A percentile compares a stretch with the other conserved stretches of the same genome.
Evolutionary conservation across 441 rosid species (phyloP).

Genomic region (Omphalea diandra): DNA sequence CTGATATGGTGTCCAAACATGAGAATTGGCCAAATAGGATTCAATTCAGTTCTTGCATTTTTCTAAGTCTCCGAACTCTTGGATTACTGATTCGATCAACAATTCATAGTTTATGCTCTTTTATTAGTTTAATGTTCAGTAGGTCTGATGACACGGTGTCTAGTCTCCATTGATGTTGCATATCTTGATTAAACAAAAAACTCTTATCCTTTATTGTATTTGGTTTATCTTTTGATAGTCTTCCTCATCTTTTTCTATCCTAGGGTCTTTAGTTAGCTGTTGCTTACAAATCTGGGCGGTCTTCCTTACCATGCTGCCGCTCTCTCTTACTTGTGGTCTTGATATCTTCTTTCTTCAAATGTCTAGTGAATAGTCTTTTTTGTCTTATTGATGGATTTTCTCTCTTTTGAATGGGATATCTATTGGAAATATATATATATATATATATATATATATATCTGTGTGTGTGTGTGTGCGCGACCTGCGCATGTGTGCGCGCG

Average conservation of each 20-base stretch:
- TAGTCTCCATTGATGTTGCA: background rate
- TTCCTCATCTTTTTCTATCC: background rate
- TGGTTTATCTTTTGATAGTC: background rate
- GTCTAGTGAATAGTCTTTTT: background rate
- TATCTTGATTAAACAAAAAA: background rate
- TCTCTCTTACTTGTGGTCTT: background rate
- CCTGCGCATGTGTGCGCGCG: too few relatives aligned
- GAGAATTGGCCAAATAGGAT: too few relatives aligned
- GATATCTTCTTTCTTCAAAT: background rate
- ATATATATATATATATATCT: too few relatives aligned
- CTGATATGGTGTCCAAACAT: too few relatives aligned
- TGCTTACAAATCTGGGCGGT: too few relatives aligned
- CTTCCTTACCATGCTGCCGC: too few relatives aligned
- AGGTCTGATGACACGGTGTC: background rate
- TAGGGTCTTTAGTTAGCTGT: background rate
- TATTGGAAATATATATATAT: background rate
- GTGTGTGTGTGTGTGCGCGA: too few relatives aligned
- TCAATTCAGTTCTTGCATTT: too few relatives aligned
- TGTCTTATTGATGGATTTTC: background rate
- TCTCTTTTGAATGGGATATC: background rate
- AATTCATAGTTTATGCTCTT: too few relatives aligned
- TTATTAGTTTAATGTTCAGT: background rate
- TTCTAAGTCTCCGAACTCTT: too few relatives aligned
- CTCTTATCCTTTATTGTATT: background rate
- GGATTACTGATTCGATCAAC: too few relatives aligned